These are phyloP conservation scores for Rhizoclosmatium sp. DNA, from an alignment of 192 early-diverging fungal species.

Conservation along the genomic window DNA sequence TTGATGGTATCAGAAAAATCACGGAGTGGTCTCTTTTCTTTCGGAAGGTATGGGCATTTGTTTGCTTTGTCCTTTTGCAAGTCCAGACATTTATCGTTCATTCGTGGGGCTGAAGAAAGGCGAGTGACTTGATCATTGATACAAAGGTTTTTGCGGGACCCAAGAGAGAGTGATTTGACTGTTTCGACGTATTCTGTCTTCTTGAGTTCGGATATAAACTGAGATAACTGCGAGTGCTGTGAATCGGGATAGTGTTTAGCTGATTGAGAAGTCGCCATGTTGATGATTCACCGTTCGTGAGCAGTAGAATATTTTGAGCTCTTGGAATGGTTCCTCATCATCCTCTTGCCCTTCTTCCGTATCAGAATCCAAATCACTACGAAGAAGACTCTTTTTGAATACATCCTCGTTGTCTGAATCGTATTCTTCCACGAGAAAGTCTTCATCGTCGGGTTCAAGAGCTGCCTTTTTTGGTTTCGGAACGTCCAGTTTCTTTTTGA, in stretches of 20 bases:
- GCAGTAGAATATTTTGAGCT: conserved; percentile 58
- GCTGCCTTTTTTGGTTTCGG: background rate
- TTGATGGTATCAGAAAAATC: conserved; percentile 59
- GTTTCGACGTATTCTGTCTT: conserved; percentile 75
- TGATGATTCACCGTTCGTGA: conserved; percentile 49
- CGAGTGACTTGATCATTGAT: conserved; percentile 75
- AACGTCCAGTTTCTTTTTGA: no score
- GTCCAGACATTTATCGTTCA: conserved; percentile 89
- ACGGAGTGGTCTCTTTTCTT: conserved; percentile 57
- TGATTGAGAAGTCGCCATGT: background rate
- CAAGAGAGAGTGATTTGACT: conserved; percentile 73
- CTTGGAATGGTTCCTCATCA: conserved; percentile 59
- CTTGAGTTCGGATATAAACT: conserved; percentile 85
- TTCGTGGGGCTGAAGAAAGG: conserved; percentile 51
- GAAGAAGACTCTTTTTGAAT: background rate
- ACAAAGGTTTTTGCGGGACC: conserved; percentile 85
- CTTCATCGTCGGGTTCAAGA: conserved; percentile 43
- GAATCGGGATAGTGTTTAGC: background rate
- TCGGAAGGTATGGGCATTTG: conserved; percentile 61
- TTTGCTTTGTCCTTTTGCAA: conserved; percentile 68
- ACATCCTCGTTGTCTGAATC: conserved; percentile 62
- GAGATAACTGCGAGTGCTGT: conserved; percentile 91
- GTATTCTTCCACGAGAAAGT: conserved; percentile 69
- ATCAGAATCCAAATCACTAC: background rate
- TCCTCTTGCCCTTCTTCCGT: conserved; percentile 26